A percentile compares a stretch with the other conserved stretches of the same genome.
These are phyloP conservation scores for Chaetomiaceae sp. DNA, from an alignment of 2,329 filamentous ascomycete genomes.

Conservation along the genomic window DNA sequence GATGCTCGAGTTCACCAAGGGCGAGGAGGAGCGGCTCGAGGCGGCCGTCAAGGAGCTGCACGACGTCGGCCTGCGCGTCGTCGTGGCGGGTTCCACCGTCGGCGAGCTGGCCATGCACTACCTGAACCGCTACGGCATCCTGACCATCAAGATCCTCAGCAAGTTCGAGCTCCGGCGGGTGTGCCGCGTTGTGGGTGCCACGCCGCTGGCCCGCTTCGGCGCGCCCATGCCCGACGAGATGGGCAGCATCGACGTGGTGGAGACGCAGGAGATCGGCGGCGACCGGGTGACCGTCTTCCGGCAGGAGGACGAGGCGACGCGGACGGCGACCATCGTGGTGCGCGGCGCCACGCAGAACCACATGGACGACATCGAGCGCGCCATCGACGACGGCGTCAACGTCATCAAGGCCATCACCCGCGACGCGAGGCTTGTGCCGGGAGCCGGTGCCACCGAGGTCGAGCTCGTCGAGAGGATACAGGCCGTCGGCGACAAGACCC, in stretches of 20 bases:
- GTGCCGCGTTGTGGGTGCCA: constrained; percentile 93
- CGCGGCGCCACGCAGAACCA: constrained; percentile 97
- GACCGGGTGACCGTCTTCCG: constrained; percentile 98
- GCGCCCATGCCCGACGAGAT: constrained; percentile 99
- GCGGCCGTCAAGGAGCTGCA: constrained; percentile 88
- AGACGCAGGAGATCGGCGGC: constrained; percentile 95
- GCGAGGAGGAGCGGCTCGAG: constrained; percentile 90
- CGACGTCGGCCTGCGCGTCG: constrained; percentile 85
- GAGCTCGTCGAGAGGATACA: constrained; percentile 90
- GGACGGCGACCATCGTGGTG: constrained; percentile 89
- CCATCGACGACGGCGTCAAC: constrained; percentile 96
- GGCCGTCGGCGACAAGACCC: constrained; percentile 83
- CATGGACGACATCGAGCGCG: constrained; percentile 92
- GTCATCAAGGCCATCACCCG: constrained; percentile 97
- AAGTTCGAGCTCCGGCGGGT: constrained; percentile 95
- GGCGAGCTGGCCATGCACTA: constrained; percentile 96
- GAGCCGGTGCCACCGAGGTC: constrained; percentile 89
- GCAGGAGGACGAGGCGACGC: constrained; percentile 86
- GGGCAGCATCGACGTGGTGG: constrained; percentile 88
- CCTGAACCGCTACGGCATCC: constrained; percentile 92
- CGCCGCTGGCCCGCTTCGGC: constrained; percentile 88
- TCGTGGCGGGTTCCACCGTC: constrained; percentile 87
- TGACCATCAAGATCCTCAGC: constrained; percentile 93
- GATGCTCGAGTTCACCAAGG: constrained; percentile 97
- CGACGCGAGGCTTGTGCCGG: constrained; percentile 84